Base-by-base conservation (phyloP, 2,329 filamentous ascomycete genomes). In the Niveomyces coronatus region DNA sequence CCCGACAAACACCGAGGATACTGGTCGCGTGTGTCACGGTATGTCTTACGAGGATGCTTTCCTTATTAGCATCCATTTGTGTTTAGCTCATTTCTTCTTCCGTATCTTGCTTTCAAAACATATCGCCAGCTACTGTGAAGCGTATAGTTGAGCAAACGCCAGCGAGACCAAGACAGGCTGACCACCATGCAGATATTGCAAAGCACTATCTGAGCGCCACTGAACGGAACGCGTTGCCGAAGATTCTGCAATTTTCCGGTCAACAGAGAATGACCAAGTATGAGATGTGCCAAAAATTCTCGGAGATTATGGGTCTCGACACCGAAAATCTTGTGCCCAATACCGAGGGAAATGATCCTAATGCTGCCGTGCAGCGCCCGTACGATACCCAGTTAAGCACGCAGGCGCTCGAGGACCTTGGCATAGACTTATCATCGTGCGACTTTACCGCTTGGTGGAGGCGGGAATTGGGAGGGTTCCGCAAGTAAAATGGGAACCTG, bases 331-430 rank as follows among this genome's bases (percentile, higher is more conserved):
- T 94, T 57, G 68, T 74, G 50, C 65, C 81, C 9, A 81, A 85
- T 50, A 72, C 76, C 17, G 69, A 83, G 50, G 82, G 82, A 26
- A 82, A 83, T 55, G 80, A 85, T 46, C 76, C 79, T 5, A 78
- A 75, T 44, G 75, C 80, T 31, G 68, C 70, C 16, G 83, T 87
- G 1, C 76, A 87, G 61, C 71, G 87, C 45, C 87, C 88, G 10
- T 94, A 85, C 54, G 86, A 94, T 60, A 89, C 83, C 49, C 86
- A 94, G 58, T 65, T 95, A 31, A 87, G 84, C 50, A 94, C 83
- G 8, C 74, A 73, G 58, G 75, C 67, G 27, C 61, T 94, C 46
- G 74, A 74, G 55, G 76, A 85, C 11, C 54, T 94, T 44, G 85
- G 76, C 0, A 83, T 94, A 45, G 71, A 83, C 52, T 75, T 89